Evolutionary conservation across 2,329 filamentous ascomycete species (phyloP), one percentile per base, ranked within the genome.

Genomic region (Hymenotorrendiella dingleyae): DNA sequence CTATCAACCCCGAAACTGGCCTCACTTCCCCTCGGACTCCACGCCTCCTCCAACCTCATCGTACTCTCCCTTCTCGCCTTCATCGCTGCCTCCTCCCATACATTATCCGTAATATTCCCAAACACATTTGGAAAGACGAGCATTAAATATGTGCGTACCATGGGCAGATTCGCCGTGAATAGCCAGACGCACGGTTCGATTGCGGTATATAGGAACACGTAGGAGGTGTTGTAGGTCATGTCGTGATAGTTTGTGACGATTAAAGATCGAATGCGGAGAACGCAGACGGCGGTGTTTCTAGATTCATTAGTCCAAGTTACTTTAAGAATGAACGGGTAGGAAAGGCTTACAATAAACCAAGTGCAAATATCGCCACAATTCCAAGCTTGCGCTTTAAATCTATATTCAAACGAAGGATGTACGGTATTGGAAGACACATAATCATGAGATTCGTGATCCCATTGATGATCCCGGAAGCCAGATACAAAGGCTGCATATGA

Each of bases 141-240:
- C 19, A 34, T 27, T n/a, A 43, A 34, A 27, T 40, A 40, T 4
- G 32, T 38, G 7, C 40, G 40, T 7, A 43, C 32, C 40, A 62
- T 62, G 4, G 62, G 63, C 9, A 65, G 55, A 40, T 58, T 65
- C 20, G 57, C 60, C 42, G 59, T 63, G 23, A 64, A 52, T 24
- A 66, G 62, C 20, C 56, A 60, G 16, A 56, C 55, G 47, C 63
- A 63, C 46, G 60, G 52, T 48, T 66, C 64, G 9, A 64, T 38
- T 3, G 37, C 49, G 14, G 56, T 59, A 63, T 63, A 66, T 21
- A 62, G 20, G 20, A 39, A 37, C 16, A 23, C 36, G 14, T 35
- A 29, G 8, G 43, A 17, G 17, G 53, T 34, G 17, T 36, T 33
- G 21, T 24, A 54, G 21, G 40, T 47, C 21, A 39, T 34, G 27